Base-by-base conservation (phyloP, 2,329 filamentous ascomycete species). In the Aspergillus sp. region DNA sequence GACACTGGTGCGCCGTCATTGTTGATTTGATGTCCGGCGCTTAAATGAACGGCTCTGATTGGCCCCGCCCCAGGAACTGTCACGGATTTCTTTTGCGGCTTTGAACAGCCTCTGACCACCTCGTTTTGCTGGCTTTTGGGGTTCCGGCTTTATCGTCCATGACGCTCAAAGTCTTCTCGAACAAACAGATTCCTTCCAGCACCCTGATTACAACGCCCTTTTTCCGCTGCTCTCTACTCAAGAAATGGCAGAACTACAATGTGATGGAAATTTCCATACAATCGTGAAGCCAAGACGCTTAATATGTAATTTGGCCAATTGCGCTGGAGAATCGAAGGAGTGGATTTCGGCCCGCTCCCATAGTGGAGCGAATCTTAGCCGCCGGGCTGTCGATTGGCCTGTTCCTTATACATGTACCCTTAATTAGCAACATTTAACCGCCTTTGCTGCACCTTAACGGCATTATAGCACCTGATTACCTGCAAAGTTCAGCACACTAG, bases 381-480 rank as follows among this genome's bases (percentile, higher is more conserved):
- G 53, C 39, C 52, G 47, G 37, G 48, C 37, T 33, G 53, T 52
- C 39, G 19, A 51, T 51, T 51, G 19, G 48, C n/a, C 19, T 24
- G 12, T 51, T 23, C 4, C 17, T 27, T 31, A 11, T 17, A 21
- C 23, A 43, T 21, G 37, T 35, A 49, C 23, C 59, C 59, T 56
- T 61, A 61, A 61, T 61, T 61, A 61, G 59, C 45, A 61, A 58
- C 50, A 49, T 24, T 55, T 61, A 56, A 58, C 59, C 59, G 52
- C 58, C 58, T 47, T 48, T 52, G 33, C 19, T 60, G 48, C 47
- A 55, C 33, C 19, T 57, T 40, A 21, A 23, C 23, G 6, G 48
- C 35, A 39, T 21, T 24, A 24, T 1, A 24, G 23, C 23, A 24
- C 23, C 23, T 7, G 23, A 39, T 51, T 51, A 12, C 4, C 35